Percentiles rank a stretch among this genome's conserved stretches.
phyloP scores from a whole-genome alignment of 257 asterid species.

The Anisodus acutangulus region DNA sequence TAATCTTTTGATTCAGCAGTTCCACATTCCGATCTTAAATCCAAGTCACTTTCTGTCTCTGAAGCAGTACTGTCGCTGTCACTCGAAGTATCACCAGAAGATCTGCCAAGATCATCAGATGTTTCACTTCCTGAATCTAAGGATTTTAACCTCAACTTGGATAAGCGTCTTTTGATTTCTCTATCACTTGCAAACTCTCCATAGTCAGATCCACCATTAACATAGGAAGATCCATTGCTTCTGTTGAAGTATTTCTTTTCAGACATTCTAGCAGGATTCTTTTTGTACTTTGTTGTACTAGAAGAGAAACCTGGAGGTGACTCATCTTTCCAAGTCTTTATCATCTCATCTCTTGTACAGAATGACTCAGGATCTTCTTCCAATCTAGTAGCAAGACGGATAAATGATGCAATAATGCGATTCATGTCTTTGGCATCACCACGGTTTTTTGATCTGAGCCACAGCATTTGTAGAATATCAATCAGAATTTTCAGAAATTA shows the following conservation, averaged over 20 bases:
- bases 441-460: slow-evolving; percentile 64
- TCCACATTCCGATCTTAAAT: slow-evolving; percentile 60
- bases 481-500: slow-evolving; percentile 15
- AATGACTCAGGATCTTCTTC: slow-evolving; percentile 68
- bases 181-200: slow-evolving; percentile 89
- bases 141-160: slow-evolving; percentile 76
- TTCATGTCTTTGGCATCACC: slow-evolving; percentile 71
- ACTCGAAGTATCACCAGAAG: slow-evolving; percentile 67
- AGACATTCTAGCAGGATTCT: slow-evolving; percentile 55
- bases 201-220: slow-evolving; percentile 63
- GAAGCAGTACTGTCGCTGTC: slow-evolving; percentile 81
- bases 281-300: slow-evolving; percentile 67
- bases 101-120: slow-evolving; percentile 74
- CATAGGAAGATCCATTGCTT: slow-evolving; percentile 61
- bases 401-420: slow-evolving; percentile 67
- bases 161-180: slow-evolving; percentile 82
- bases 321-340: slow-evolving; percentile 68
- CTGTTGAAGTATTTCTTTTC: slow-evolving; percentile 69
- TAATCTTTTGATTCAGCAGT: slow-evolving; percentile 63
- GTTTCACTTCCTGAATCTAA: slow-evolving; percentile 85
- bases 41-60: slow-evolving; percentile 85
- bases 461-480: slow-evolving; percentile 29
- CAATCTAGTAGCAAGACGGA: slow-evolving; percentile 79
- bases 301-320: slow-evolving; percentile 88
- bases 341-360: slow-evolving; percentile 55